Evolutionary conservation across 2,329 filamentous ascomycete species (phyloP).

Genomic region (Juglanconis juglandina): DNA sequence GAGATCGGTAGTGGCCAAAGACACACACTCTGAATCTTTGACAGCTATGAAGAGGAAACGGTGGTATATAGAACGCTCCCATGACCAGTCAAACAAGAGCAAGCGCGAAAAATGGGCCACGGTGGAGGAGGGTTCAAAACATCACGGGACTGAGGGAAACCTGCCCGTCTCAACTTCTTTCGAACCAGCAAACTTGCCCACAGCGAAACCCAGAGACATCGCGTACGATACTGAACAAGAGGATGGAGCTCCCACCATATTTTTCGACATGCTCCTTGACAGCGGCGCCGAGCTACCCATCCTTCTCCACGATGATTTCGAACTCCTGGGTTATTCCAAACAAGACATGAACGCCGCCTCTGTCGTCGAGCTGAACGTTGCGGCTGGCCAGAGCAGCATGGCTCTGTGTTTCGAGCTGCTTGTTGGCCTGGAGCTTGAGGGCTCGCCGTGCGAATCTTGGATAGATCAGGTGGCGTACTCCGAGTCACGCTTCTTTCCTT

Average conservation of each 20-base stretch:
- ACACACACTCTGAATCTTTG: background rate
- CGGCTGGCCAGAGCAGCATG: constrained; percentile 19
- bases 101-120: background rate
- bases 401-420: constrained; percentile 34
- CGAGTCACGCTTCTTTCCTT: background rate
- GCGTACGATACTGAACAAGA: constrained; percentile 8
- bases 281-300: constrained; percentile 40
- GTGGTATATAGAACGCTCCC: background rate
- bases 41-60: background rate
- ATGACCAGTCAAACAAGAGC: background rate
- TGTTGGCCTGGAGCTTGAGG: constrained; percentile 27
- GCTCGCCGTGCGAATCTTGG: constrained; percentile 20
- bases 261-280: constrained; percentile 37
- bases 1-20: background rate
- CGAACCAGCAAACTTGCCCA: background rate
- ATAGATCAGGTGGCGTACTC: constrained; percentile 19
- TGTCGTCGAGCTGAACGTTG: constrained; percentile 18
- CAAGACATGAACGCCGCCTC: constrained; percentile 31
- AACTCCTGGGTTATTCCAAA: constrained; percentile 30
- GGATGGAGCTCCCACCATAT: constrained; percentile 25
- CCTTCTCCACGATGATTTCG: constrained; percentile 34
- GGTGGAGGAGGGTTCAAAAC: background rate
- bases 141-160: background rate
- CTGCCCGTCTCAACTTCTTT: background rate
- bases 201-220: background rate